A percentile compares a stretch with the other conserved stretches of the same genome.
Evolutionary conservation across 208 protist species (phyloP).

Genomic region (Leishmania aethiopica): DNA sequence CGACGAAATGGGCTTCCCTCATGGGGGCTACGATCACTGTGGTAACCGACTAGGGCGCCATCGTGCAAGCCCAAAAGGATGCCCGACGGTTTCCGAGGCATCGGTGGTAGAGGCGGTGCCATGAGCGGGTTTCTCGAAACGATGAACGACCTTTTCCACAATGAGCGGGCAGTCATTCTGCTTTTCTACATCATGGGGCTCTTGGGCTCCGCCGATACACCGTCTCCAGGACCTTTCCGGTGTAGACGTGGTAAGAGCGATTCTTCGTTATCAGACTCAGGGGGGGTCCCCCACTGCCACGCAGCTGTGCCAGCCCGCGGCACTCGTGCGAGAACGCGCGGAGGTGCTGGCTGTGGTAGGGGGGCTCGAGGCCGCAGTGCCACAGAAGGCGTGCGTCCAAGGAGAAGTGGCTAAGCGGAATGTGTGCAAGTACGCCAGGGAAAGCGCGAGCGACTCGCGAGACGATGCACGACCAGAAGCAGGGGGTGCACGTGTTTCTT

Average conservation of each 20-base stretch:
- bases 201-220: too few species aligned
- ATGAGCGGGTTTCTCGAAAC: neutral
- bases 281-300: neutral
- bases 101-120: neutral
- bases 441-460: neutral
- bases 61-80: neutral
- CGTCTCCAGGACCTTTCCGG: neutral
- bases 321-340: neutral
- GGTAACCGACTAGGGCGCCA: neutral
- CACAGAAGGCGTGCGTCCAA: neutral
- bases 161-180: neutral
- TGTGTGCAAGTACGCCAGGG: neutral
- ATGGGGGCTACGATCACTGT: neutral
- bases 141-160: neutral
- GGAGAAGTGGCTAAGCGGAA: neutral
- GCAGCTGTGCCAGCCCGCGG: neutral
- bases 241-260: neutral
- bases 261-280: neutral
- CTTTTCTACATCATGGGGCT: neutral
- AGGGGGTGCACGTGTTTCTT: neutral
- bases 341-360: neutral
- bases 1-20: neutral
- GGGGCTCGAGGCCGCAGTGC: neutral
- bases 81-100: neutral
- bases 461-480: neutral